These are phyloP conservation scores for Didymella exigua DNA, from an alignment of 2,329 filamentous ascomycete species.

Conservation along the genomic window DNA sequence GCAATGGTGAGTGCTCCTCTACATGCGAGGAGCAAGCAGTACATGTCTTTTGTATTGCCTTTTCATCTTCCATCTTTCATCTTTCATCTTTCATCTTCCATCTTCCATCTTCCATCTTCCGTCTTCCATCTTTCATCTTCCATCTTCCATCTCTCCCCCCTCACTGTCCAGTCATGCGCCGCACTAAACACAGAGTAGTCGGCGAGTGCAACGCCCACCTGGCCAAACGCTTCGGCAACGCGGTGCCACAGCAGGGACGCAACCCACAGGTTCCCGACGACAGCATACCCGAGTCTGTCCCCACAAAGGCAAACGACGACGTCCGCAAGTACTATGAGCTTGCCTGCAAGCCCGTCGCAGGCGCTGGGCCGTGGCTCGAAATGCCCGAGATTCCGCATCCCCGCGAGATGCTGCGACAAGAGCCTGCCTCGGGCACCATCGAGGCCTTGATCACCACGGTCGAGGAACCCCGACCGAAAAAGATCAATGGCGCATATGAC, in stretches of 20 bases:
- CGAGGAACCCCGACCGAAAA: constrained; percentile 35
- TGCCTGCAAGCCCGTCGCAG: constrained; percentile 22
- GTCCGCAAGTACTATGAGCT: constrained; percentile 36
- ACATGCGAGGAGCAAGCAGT: background rate
- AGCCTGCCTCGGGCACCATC: constrained; percentile 3
- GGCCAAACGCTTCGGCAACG: constrained; percentile 20
- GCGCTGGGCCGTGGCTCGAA: constrained; percentile 35
- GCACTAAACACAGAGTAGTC: constrained; percentile 12
- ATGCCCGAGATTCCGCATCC: constrained; percentile 62
- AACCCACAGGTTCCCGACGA: constrained; percentile 18
- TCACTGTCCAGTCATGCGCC: background rate
- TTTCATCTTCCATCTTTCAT: background rate
- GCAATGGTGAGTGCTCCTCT: constrained; percentile 16
- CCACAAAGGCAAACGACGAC: constrained; percentile 27
- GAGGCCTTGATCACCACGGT: constrained; percentile 29
- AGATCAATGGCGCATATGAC: constrained; percentile 58
- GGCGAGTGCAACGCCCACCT: constrained; percentile 27
- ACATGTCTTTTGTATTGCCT: background rate
- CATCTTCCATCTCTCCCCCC: background rate
- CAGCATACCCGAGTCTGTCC: constrained; percentile 18
- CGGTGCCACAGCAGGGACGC: background rate
- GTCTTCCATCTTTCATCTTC: background rate
- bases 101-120: background rate
- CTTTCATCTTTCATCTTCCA: background rate
- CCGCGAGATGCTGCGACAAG: constrained; percentile 54